Evolutionary conservation across 495 filamentous ascomycete genomes (phyloP).

Genomic region (Penicillium antarcticum): DNA sequence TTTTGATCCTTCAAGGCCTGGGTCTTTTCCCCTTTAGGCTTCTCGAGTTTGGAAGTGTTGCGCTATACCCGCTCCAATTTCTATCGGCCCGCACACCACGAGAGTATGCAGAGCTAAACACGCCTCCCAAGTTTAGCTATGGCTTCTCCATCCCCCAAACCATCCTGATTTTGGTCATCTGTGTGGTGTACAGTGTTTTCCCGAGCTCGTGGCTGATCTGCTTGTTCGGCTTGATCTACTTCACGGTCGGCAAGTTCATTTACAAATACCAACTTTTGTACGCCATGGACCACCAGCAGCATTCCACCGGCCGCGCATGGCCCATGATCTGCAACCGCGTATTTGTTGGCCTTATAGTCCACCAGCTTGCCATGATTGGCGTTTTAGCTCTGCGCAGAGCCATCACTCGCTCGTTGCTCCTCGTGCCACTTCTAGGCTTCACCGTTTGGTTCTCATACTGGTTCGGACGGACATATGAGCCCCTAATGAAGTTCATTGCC

Average conservation of each 20-base stretch:
- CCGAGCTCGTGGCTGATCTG: conserved; percentile 79
- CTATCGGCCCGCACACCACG: conserved; percentile 83
- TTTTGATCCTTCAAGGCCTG: conserved; percentile 88
- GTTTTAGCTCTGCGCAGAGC: conserved; percentile 72
- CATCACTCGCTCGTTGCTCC: conserved; percentile 64
- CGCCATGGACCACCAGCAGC: conserved; percentile 95
- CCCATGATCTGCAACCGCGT: conserved; percentile 90
- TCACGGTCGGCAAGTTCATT: conserved; percentile 82
- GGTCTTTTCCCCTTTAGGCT: conserved; percentile 92
- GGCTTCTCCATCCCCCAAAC: conserved; percentile 93
- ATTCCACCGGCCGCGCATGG: conserved; percentile 93
- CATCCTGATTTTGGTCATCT: conserved; percentile 88
- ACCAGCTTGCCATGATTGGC: conserved; percentile 88
- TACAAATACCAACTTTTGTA: conserved; percentile 99
- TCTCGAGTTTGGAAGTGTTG: conserved; percentile 82
- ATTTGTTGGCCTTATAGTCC: conserved; percentile 77
- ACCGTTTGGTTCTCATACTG: conserved; percentile 85
- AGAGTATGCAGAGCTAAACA: conserved; percentile 80
- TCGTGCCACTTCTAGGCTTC: conserved; percentile 70
- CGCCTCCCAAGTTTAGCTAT: conserved; percentile 88
- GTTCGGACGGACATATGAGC: conserved; percentile 72
- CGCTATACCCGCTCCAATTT: conserved; percentile 76
- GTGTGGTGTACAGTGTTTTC: conserved; percentile 89
- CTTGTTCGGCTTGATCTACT: conserved; percentile 81
- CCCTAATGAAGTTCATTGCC: conserved; percentile 88